Evolutionary conservation across 768 basidiomycete genomes (phyloP).

Genomic region (Serendipita vermifera): DNA sequence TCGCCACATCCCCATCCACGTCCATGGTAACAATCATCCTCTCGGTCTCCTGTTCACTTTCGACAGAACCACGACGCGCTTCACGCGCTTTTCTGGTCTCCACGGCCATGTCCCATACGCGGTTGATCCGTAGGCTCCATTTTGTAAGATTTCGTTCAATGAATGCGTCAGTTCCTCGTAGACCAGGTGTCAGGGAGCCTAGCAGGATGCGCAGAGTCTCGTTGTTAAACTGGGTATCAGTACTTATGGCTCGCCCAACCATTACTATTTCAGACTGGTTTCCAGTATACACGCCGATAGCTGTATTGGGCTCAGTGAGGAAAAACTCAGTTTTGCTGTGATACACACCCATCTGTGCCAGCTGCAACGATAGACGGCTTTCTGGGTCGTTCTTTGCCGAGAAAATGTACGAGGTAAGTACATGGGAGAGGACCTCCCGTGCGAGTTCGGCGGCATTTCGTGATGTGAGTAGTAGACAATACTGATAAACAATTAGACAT

Average conservation of each 20-base stretch:
- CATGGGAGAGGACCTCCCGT: neutral
- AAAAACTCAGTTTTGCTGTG: neutral
- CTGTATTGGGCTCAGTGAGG: slow-evolving; percentile 28
- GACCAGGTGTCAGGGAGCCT: slow-evolving; percentile 57
- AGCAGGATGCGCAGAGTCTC: slow-evolving; percentile 70
- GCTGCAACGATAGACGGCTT: slow-evolving; percentile 55
- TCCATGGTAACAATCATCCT: slow-evolving; percentile 25
- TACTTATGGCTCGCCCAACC: slow-evolving; percentile 63
- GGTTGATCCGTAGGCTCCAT: slow-evolving; percentile 8
- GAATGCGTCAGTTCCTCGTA: slow-evolving; percentile 60
- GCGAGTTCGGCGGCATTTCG: neutral
- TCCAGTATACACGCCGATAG: slow-evolving; percentile 52
- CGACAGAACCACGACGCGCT: slow-evolving; percentile 50
- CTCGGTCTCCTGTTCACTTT: slow-evolving; percentile 35
- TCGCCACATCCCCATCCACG: slow-evolving; percentile 18
- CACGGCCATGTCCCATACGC: slow-evolving; percentile 32
- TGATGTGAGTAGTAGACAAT: neutral
- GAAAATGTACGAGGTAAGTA: slow-evolving; percentile 1
- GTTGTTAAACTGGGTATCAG: slow-evolving; percentile 70
- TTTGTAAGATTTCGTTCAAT: slow-evolving; percentile 71
- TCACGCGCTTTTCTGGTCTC: slow-evolving; percentile 62
- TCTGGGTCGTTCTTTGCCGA: slow-evolving; percentile 31
- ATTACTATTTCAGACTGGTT: slow-evolving; percentile 51
- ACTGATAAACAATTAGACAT: neutral
- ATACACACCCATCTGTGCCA: slow-evolving; percentile 61